Base-by-base conservation (phyloP, 2,329 filamentous ascomycete genomes). In the Arthrobotrys sphaeroides region DNA sequence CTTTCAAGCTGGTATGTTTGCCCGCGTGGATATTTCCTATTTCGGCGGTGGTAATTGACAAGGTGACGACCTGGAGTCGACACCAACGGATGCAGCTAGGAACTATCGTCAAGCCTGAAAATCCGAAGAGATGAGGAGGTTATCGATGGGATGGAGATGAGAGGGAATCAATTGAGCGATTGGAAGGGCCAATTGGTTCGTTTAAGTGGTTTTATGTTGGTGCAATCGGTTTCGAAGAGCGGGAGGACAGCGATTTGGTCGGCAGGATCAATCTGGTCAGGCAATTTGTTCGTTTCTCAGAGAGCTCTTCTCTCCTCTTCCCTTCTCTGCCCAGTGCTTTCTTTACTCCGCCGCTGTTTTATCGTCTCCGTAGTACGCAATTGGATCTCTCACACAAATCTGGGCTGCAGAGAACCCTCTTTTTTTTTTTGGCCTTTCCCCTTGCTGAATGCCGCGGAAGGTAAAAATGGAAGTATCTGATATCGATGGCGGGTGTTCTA, bases 351-450 rank as follows among this genome's bases (percentile, higher is more conserved):
- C n/a, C n/a, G n/a, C n/a, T n/a, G n/a, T n/a, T 49, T 18, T 31
- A 16, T 70, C 55, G 42, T 22, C 42, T 53, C 47, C 22, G 57
- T 75, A 59, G 60, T 59, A 66, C 24, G 49, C 64, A 66, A 60
- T 42, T 45, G 36, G 72, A 75, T 69, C 72, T 75, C 64, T 75
- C 64, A 51, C 64, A 75, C 72, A 69, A 75, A 69, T 69, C 64
- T 59, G 55, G 45, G 24, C 64, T 69, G 72, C 57, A 75, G 49
- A 42, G 22, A 75, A 65, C 60, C 68, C 60, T 65, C 49, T n/a
- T 40, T 40, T 40, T n/a, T 40, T 40, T n/a, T n/a, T 7, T 9
- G n/a, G 26, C 43, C 45, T 49, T 49, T 49, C 16, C 13, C 45
- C 45, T 13, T 28, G 45, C n/a, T 2, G 18, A 55, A 36, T 13